Percentiles rank a stretch among this genome's conserved stretches.
Conservation (phyloP, 169 alveolate genomes). For the Cystoisospora suis region DNA sequence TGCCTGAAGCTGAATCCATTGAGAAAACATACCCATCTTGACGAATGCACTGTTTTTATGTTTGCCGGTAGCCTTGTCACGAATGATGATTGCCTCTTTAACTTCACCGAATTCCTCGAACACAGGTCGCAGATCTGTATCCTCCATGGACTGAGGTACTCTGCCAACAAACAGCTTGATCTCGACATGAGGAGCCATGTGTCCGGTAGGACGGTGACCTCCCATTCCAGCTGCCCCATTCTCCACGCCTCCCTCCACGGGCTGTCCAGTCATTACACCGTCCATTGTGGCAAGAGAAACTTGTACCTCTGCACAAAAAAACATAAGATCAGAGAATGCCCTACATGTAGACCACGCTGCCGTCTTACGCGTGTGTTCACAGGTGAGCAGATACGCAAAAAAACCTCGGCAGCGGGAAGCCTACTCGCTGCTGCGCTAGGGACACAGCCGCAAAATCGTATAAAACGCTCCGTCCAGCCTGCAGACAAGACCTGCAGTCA, state of each 20-base stretch:
- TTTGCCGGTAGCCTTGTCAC: slow-evolving; percentile 85
- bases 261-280: neutral
- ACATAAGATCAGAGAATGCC: too few relatives aligned
- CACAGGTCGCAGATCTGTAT: slow-evolving; percentile 79
- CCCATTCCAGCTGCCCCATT: neutral
- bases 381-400: too few relatives aligned
- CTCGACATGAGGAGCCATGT: slow-evolving; percentile 90
- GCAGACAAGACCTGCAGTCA: too few relatives aligned
- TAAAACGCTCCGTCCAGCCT: too few relatives aligned
- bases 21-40: slow-evolving; percentile 50
- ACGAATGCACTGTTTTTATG: slow-evolving; percentile 74
- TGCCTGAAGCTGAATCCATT: too few relatives aligned
- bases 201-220: neutral
- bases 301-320: too few relatives aligned
- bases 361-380: too few relatives aligned
- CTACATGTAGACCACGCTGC: too few relatives aligned
- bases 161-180: slow-evolving; percentile 89
- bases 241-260: slow-evolving; percentile 12
- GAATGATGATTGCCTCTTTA: slow-evolving; percentile 82
- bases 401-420: too few relatives aligned
- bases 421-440: too few relatives aligned
- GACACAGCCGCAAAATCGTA: too few relatives aligned
- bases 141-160: slow-evolving; percentile 85
- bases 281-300: slow-evolving; percentile 5
- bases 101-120: slow-evolving; percentile 89